A percentile compares a stretch with the other conserved stretches of the same genome.
phyloP scores from a whole-genome alignment of 2,329 filamentous ascomycete genomes.

The Trichoderma asperellum region DNA sequence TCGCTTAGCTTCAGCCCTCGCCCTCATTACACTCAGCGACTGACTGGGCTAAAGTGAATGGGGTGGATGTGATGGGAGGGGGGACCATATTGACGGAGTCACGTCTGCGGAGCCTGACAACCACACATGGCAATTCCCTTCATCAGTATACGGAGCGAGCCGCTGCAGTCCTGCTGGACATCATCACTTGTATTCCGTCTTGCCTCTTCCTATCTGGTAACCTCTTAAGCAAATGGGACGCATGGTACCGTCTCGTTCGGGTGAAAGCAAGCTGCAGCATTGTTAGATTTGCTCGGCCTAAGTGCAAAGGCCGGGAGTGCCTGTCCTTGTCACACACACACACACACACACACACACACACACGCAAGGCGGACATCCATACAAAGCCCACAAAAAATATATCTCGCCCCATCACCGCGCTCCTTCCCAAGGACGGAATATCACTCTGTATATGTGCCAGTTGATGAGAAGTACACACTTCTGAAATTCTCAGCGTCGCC shows the following conservation, averaged over 20 bases:
- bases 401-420: slow-evolving; percentile 16
- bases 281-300: slow-evolving; percentile 7
- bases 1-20: slow-evolving; percentile 24
- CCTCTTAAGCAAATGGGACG: background rate
- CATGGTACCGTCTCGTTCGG: background rate
- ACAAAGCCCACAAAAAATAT: slow-evolving; percentile 8
- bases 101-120: slow-evolving; percentile 25
- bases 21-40: slow-evolving; percentile 5
- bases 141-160: background rate
- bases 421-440: background rate
- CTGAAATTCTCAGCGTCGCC: background rate
- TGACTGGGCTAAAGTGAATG: slow-evolving; percentile 15
- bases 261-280: background rate
- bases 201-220: background rate
- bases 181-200: background rate
- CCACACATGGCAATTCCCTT: slow-evolving; percentile 15
- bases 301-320: background rate
- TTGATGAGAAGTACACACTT: slow-evolving; percentile 5
- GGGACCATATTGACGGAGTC: slow-evolving; percentile 17
- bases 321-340: slow-evolving; percentile 16
- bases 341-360: slow-evolving; percentile 1
- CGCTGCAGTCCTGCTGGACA: background rate
- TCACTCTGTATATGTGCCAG: background rate
- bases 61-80: slow-evolving; percentile 15
- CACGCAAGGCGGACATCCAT: background rate